phyloP scores from a whole-genome alignment of 371 early-diverging fungal species.

The Umbelopsis sp. region DNA sequence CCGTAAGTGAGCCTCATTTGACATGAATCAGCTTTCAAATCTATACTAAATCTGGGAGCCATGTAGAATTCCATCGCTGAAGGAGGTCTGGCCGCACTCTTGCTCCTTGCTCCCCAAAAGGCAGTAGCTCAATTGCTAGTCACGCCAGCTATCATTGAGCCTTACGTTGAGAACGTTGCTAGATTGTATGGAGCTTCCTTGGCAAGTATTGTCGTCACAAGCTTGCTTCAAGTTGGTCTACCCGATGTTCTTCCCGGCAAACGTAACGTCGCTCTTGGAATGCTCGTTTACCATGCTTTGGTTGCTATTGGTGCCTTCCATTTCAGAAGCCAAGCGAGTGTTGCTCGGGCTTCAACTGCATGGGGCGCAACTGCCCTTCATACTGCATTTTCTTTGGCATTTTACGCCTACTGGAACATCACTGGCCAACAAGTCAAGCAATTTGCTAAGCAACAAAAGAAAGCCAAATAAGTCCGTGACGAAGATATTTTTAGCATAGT shows the following conservation, averaged over 20 bases:
- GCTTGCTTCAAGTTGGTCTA: background rate
- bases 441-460: background rate
- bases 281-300: background rate
- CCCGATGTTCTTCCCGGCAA: background rate
- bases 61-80: background rate
- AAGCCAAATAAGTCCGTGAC: background rate
- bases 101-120: background rate
- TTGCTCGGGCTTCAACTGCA: background rate
- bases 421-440: slow-evolving; percentile 6
- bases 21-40: too few species aligned
- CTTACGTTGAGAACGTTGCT: background rate
- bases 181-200: background rate
- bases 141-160: background rate
- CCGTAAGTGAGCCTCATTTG: background rate
- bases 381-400: background rate
- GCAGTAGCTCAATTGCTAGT: background rate
- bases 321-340: background rate
- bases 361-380: background rate
- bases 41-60: background rate
- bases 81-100: background rate
- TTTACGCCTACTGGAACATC: slow-evolving; percentile 4
- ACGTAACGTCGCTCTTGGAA: slow-evolving; percentile 5
- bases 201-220: background rate
- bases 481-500: background rate
- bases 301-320: background rate